Base-by-base conservation (phyloP, 129 eudicot genomes). In the Apium graveolens region DNA sequence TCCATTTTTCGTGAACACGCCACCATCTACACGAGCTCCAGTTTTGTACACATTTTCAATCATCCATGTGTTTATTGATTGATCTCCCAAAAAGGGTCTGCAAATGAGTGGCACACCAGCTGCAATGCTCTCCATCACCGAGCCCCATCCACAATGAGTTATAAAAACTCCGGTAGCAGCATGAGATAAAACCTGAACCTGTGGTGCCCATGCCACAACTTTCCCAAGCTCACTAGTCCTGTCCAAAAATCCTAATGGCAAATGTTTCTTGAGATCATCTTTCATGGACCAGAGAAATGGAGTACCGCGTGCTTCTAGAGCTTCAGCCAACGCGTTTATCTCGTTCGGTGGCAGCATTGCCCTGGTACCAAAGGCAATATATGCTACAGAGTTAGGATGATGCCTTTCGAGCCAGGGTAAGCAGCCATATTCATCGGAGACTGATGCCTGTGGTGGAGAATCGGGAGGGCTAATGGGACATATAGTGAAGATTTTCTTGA, bases 121-220 rank as follows among this genome's bases (percentile, higher is more conserved):
- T 12, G 84, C 83, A 4, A 92, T 70, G 49, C 96, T 85, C 81
- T 92, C 97, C 82, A 92, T 12, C 32, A 90, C 81, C 14, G 97
- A 92, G 70, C 87, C 88, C 97, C 97, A 90, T 32, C 97, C 97
- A 24, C 91, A 62, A 27, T 92, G 97, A 1, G 90, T 88, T 5
- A 87, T 45, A 71, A 92, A 86, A 53, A 82, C 91, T 32, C 91
- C 93, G 7, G 80, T 76, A 3, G 88, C 81, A 11, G 35, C 13
- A 69, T 88, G 87, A 38, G 70, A 85, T 62, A 92, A 81, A 0
- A 92, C 80, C 66, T 84, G 86, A 45, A 80, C 57, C 41, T 92
- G 97, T 16, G 97, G 97, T 3, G 91, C 97, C 97, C 97, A 92
- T 0, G 90, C 70, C 20, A 90, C 97, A 7, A 90, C 35, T 76